Conservation (phyloP, 805 yeast genomes). For the Priceomyces medius region DNA sequence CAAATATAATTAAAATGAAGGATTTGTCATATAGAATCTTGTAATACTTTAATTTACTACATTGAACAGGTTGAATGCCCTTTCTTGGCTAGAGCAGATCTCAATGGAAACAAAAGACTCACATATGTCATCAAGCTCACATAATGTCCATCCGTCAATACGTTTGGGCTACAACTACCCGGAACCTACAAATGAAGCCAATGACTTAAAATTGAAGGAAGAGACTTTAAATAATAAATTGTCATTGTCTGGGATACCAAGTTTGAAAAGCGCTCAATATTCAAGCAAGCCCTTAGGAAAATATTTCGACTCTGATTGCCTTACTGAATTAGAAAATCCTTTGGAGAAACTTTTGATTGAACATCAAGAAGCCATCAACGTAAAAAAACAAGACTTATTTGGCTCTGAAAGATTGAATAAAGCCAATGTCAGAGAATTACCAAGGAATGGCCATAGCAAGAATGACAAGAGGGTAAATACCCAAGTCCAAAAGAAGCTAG, state of each 20-base stretch:
- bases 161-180: conserved; percentile 16
- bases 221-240: conserved; percentile 2
- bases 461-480: background rate
- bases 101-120: background rate
- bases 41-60: background rate
- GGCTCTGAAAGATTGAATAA: conserved; percentile 1
- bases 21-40: no score
- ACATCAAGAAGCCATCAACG: conserved; percentile 14
- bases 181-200: background rate
- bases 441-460: background rate
- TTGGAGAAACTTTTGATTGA: conserved; percentile 20
- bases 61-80: background rate
- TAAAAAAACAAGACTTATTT: no score
- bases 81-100: background rate
- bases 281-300: conserved; percentile 4
- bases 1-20: background rate
- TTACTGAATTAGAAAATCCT: conserved; percentile 16
- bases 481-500: conserved; percentile 5
- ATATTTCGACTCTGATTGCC: background rate
- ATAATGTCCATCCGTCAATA: conserved; percentile 12
- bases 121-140: background rate
- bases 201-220: background rate
- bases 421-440: background rate
- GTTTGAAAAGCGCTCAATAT: background rate
- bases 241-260: background rate